Evolutionary conservation across 2,329 filamentous ascomycete genomes (phyloP), one percentile per base, ranked within the genome.

Genomic region (Hymenoscyphus repandus): DNA sequence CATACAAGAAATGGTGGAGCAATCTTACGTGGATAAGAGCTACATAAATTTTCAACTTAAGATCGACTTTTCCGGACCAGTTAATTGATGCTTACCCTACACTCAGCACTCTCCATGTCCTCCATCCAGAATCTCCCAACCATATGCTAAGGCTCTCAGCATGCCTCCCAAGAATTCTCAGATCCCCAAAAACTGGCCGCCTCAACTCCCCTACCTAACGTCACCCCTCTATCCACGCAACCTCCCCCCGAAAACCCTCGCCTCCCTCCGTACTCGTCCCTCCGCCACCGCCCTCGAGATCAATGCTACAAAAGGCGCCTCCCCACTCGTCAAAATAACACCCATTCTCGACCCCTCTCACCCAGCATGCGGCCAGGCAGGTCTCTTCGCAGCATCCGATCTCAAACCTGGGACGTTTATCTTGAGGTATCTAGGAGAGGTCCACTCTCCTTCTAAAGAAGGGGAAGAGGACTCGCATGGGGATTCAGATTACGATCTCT

Each of bases 401-500:
- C 72, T 86, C 9, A 62, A 69, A 11, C 74, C 82, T 0, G 80
- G 78, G 1, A 68, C 72, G 1, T 75, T 85, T 39, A 73, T 86
- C 45, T 58, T 85, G n/a, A 75, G 77, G 15, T 86, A 86, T 62
- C 69, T 84, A 3, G 83, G 83, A 5, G 68, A 77, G 13, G 69
- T 82, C 42, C 82, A 86, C 65, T 68, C 70, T 27, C 52, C 59
- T 1, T 20, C 34, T 9, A n/a, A 32, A 5, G 31, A 34, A 11
- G 15, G 2, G 3, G 15, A 49, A 38, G 17, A 27, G 4, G 59
- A 64, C 43, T 55, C 57, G 1, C 69, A 78, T 54, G 68, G 69
- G n/a, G 50, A 61, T 12, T 79, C 76, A 6, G 78, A 86, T 67
- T 86, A 86, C 62, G 83, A 86, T 62, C 69, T 86, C 22, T 83